phyloP scores from a whole-genome alignment of 2,329 filamentous ascomycete species.

The Dothistroma septosporum region DNA sequence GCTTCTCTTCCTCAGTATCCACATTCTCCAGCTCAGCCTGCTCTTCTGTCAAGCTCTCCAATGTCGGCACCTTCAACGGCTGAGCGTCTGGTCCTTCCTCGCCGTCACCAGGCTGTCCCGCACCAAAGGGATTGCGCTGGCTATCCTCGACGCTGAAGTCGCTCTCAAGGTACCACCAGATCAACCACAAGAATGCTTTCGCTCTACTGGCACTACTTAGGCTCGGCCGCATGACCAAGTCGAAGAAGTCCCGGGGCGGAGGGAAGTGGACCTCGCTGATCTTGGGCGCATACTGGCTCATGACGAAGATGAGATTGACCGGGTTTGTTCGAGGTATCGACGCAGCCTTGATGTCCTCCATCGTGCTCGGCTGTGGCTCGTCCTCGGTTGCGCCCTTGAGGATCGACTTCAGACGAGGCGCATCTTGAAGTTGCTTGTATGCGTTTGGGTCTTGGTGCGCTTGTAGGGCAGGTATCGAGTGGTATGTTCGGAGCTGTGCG shows the following conservation, averaged over 20 bases:
- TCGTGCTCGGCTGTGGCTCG: conserved; percentile 72
- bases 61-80: conserved; percentile 58
- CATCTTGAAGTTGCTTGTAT: conserved; percentile 97
- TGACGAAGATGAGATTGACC: conserved; percentile 93
- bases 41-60: conserved; percentile 62
- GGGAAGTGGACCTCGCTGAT: conserved; percentile 92
- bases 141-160: conserved; percentile 88
- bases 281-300: conserved; percentile 83
- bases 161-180: conserved; percentile 98
- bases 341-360: conserved; percentile 73
- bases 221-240: conserved; percentile 87
- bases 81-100: conserved; percentile 39
- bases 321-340: conserved; percentile 82
- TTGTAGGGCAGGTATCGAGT: conserved; percentile 93
- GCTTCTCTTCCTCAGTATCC: conserved; percentile 64
- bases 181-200: conserved; percentile 88
- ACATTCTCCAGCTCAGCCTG: conserved; percentile 68
- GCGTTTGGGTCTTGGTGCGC: conserved; percentile 91
- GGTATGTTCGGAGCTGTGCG: conserved; percentile 93
- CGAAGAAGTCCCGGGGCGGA: conserved; percentile 82
- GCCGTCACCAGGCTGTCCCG: conserved; percentile 44
- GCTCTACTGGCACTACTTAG: conserved; percentile 79
- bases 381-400: conserved; percentile 96
- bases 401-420: conserved; percentile 91
- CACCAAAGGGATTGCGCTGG: conserved; percentile 84